Percentiles rank a stretch among this genome's conserved stretches.
Conservation (phyloP, 805 yeast species). For the Wickerhamia fluorescens region DNA sequence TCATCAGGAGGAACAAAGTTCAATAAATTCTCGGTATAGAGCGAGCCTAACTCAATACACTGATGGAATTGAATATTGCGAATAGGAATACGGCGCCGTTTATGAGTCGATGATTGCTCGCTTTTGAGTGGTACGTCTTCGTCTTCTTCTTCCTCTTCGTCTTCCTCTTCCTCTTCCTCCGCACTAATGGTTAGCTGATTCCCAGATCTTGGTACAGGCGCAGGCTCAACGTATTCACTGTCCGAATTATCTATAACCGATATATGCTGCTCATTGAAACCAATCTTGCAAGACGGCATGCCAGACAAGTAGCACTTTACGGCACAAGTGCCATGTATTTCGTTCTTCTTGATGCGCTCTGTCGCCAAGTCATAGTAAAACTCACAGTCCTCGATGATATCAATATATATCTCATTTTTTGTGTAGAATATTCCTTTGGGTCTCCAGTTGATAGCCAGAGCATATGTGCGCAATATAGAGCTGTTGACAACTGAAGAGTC, state of each 20-base stretch:
- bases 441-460: conserved; percentile 46
- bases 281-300: conserved; percentile 36
- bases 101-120: not conserved
- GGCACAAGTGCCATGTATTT: conserved; percentile 25
- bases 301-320: conserved; percentile 37
- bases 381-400: conserved; percentile 32
- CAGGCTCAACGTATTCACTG: conserved; percentile 4
- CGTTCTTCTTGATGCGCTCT: conserved; percentile 21
- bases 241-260: conserved; percentile 24
- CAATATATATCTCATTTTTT: conserved; percentile 38
- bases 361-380: conserved; percentile 29
- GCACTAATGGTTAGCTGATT: conserved; percentile 7
- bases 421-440: conserved; percentile 40
- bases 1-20: conserved; percentile 83
- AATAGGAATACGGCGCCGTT: conserved; percentile 20
- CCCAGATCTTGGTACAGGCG: conserved; percentile 5
- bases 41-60: conserved; percentile 69
- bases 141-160: conserved; percentile 6
- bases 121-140: not conserved
- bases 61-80: conserved; percentile 40
- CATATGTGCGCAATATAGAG: conserved; percentile 68
- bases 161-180: conserved; percentile 5
- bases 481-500: conserved; percentile 42
- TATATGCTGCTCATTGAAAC: conserved; percentile 34
- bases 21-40: conserved; percentile 61